These are phyloP conservation scores for Metarhizium brunneum DNA, from an alignment of 2,329 filamentous ascomycete genomes.

Conservation along the genomic window DNA sequence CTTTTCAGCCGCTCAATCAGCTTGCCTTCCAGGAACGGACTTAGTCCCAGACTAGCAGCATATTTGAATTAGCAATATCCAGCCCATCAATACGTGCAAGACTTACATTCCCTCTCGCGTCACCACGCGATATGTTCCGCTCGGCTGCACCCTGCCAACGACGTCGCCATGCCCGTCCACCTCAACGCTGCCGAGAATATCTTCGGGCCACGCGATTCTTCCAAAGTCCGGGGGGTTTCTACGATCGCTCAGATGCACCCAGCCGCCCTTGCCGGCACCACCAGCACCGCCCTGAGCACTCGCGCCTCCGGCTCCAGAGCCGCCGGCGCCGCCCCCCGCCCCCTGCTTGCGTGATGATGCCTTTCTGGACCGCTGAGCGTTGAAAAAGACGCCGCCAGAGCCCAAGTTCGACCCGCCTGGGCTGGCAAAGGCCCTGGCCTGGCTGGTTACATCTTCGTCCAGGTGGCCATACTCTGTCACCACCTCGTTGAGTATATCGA, in stretches of 20 bases:
- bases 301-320: slow-evolving; percentile 42
- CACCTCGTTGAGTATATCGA: slow-evolving; percentile 49
- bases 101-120: slow-evolving; percentile 61
- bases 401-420: slow-evolving; percentile 45
- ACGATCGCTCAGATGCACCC: slow-evolving; percentile 55
- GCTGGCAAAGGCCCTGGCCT: slow-evolving; percentile 51
- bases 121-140: slow-evolving; percentile 54
- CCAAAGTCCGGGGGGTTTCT: slow-evolving; percentile 59
- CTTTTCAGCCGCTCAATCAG: background rate
- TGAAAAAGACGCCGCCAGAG: slow-evolving; percentile 41
- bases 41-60: slow-evolving; percentile 18
- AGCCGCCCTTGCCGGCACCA: slow-evolving; percentile 50
- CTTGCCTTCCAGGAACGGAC: slow-evolving; percentile 40
- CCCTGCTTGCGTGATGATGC: slow-evolving; percentile 23
- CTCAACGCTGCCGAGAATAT: slow-evolving; percentile 60
- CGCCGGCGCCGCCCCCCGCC: slow-evolving; percentile 31
- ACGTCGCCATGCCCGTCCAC: slow-evolving; percentile 49
- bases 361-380: slow-evolving; percentile 27
- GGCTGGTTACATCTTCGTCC: slow-evolving; percentile 45
- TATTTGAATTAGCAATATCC: slow-evolving; percentile 12
- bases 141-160: slow-evolving; percentile 47
- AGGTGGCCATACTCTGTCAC: slow-evolving; percentile 43
- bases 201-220: slow-evolving; percentile 59
- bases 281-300: slow-evolving; percentile 54
- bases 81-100: background rate